Evolutionary conservation across 2,329 filamentous ascomycete genomes (phyloP).

Genomic region (Drechslerella stenobrocha): DNA sequence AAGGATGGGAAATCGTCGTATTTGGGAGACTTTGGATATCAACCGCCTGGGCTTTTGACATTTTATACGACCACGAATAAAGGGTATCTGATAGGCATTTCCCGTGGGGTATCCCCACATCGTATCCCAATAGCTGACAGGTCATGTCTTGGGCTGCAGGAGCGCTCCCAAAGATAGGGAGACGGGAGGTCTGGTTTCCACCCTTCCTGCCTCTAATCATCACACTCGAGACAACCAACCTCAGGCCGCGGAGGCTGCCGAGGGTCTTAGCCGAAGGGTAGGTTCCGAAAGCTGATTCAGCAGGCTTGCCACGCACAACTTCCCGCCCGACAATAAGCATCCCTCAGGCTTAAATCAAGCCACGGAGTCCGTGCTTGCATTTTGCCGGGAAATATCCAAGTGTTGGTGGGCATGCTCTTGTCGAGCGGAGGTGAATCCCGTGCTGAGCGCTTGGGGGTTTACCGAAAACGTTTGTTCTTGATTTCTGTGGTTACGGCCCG

Average conservation of each 20-base stretch:
- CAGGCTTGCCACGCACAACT: too few relatives aligned
- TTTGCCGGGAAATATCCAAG: conserved; percentile 5
- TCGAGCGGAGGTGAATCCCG: neutral
- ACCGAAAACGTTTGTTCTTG: neutral
- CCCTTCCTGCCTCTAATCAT: too few relatives aligned
- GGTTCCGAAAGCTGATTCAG: neutral
- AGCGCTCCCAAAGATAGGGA: too few relatives aligned
- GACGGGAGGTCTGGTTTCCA: too few relatives aligned
- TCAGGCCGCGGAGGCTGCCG: neutral
- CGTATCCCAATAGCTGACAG: neutral
- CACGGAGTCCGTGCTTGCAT: neutral
- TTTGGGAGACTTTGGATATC: too few relatives aligned
- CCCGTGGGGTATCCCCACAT: conserved; percentile 1
- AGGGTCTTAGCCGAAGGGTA: neutral
- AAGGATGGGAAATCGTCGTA: too few relatives aligned
- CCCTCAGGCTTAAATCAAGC: neutral
- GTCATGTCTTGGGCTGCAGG: too few relatives aligned
- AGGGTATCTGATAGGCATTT: neutral
- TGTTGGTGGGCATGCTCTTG: neutral
- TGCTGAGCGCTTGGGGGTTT: neutral
- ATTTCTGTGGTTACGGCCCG: conserved; percentile 3
- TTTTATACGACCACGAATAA: too few relatives aligned
- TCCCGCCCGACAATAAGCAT: neutral
- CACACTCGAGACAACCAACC: too few relatives aligned
- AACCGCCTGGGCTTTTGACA: too few relatives aligned